These are phyloP conservation scores for Solanum rostratum DNA, from an alignment of 257 asterid genomes.

Conservation along the genomic window DNA sequence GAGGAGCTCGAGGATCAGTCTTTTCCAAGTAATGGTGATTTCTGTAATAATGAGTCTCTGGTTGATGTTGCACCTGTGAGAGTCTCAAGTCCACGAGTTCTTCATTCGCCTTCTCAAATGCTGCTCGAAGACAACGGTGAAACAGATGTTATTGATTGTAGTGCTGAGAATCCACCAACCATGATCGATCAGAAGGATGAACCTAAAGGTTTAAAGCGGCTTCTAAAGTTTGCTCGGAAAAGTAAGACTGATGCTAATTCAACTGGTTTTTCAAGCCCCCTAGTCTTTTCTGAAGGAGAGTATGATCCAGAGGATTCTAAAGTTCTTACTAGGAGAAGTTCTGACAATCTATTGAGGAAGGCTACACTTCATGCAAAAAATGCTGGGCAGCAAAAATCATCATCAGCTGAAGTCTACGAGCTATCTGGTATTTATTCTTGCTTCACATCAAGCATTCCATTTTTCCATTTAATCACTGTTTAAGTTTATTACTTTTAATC, in stretches of 20 bases:
- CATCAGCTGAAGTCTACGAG: slow-evolving; percentile 12
- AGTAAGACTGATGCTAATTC: slow-evolving; percentile 64
- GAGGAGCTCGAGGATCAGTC: slow-evolving; percentile 61
- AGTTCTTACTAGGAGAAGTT: slow-evolving; percentile 32
- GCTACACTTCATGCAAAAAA: slow-evolving; percentile 59
- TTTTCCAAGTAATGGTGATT: slow-evolving; percentile 15
- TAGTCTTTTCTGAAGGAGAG: slow-evolving; percentile 89
- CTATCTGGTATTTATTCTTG: slow-evolving; percentile 34
- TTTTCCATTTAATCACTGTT: background rate
- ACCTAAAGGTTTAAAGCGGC: slow-evolving; percentile 94
- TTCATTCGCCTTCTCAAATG: slow-evolving; percentile 94
- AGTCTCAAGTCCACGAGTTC: slow-evolving; percentile 70
- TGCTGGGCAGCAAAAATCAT: slow-evolving; percentile 33
- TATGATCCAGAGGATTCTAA: slow-evolving; percentile 78
- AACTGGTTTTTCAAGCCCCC: slow-evolving; percentile 69
- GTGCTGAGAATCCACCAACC: slow-evolving; percentile 85
- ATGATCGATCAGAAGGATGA: slow-evolving; percentile 67
- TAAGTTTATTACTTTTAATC: background rate
- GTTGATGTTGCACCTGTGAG: slow-evolving; percentile 31
- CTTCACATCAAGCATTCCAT: background rate
- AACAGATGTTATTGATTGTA: slow-evolving; percentile 53
- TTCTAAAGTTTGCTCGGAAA: slow-evolving; percentile 89
- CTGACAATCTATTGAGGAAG: slow-evolving; percentile 67
- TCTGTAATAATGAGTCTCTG: slow-evolving; percentile 19
- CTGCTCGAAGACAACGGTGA: slow-evolving; percentile 86